Evolutionary conservation across 441 rosid species (phyloP), one percentile per base, ranked within the genome.

Genomic region (Jatropha multifida): DNA sequence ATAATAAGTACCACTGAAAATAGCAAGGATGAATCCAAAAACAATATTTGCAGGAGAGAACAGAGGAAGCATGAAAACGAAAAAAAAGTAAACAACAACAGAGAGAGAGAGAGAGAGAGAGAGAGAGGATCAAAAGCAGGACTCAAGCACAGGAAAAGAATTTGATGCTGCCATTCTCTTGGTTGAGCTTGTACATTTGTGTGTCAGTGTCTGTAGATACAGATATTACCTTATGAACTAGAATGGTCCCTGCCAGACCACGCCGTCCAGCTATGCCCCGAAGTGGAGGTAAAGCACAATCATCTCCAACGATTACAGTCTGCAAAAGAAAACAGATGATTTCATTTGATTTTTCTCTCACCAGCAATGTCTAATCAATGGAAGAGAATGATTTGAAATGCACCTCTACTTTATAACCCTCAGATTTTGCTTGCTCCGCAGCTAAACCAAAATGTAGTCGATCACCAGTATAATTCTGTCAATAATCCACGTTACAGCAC

Each of bases 341-440:
- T 58, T 56, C 58, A 26, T 13, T 60, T 49, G 40, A 52, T 55
- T 61, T 72, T 73, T 69, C 55, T 74, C 62, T 74, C 75, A 78
- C 77, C 46, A 23, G 48, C 38, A 71, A 71, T 23, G 52, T 65
- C 46, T 8, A 71, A 51, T 18, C 11, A 52, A 46, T 32, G 74
- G 76, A 72, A 76, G 37, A 51, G 17, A 40, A 49, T 20, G 23
- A 44, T 75, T 69, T 15, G 12, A 26, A 70, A 73, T 77, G 56
- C 85, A 96, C 99, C 94, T 96, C 97, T 59, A 96, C 86, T 86
- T 92, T 87, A 80, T 86, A 96, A 78, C 98, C 99, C 84, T 96
- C 99, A 77, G 97, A 87, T 86, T 92, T 93, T 76, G 99, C 99
- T 91, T 91, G 97, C 87, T 96, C 99, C 67, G 97, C 99, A 68